Conservation (phyloP, 148 eudicot species). For the Chenopodium berlandieri region DNA sequence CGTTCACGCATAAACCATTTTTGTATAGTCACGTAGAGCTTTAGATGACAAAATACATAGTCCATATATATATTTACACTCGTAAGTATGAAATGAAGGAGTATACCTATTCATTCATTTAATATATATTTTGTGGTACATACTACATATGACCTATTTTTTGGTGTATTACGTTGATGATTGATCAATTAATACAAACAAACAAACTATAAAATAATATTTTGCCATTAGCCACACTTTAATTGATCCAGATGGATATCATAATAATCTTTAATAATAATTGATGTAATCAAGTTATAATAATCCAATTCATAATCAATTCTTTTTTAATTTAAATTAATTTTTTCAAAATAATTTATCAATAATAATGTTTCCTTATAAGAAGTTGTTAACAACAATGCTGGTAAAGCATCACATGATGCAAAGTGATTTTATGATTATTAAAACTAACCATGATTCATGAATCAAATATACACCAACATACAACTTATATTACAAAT, state of each 20-base stretch:
- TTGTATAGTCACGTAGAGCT: no score
- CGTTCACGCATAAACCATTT: no score
- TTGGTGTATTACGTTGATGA: not conserved
- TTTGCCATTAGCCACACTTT: not conserved
- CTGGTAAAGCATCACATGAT: constrained; percentile 15
- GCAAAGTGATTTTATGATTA: not conserved
- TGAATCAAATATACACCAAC: constrained; percentile 19
- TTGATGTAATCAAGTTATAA: not conserved
- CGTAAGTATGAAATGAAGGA: no score
- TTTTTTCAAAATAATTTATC: not conserved
- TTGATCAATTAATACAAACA: not conserved
- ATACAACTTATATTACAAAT: constrained; percentile 18
- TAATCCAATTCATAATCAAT: constrained; percentile 2
- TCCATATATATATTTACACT: no score
- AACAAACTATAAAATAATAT: not conserved
- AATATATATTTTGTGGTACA: not conserved
- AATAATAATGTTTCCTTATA: constrained; percentile 5
- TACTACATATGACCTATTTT: not conserved
- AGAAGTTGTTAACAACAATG: constrained; percentile 25
- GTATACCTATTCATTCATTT: no score
- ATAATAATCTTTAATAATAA: not conserved
- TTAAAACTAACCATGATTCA: constrained; percentile 7
- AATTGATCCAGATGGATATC: constrained; percentile 7
- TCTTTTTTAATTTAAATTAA: not conserved
- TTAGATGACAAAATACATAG: no score